Evolutionary conservation across 345 rosid species (phyloP).

Genomic region (Mangifera indica): DNA sequence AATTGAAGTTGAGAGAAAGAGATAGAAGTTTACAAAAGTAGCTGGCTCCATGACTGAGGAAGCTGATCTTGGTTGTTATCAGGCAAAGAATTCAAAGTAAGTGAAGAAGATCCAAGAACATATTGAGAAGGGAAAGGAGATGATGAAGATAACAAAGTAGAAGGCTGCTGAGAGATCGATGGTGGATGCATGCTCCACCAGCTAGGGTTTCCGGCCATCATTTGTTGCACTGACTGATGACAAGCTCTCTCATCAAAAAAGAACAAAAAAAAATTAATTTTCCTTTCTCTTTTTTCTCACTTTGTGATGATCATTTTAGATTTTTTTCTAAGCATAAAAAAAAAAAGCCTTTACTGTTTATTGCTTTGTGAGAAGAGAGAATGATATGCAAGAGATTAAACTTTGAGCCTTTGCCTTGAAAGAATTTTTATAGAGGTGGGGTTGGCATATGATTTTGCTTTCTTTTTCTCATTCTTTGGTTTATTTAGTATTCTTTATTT

Average conservation of each 20-base stretch:
- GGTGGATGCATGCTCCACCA: constrained; percentile 67
- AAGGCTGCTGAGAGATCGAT: constrained; percentile 29
- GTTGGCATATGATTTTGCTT: constrained; percentile 30
- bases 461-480: constrained; percentile 23
- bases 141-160: constrained; percentile 34
- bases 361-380: constrained; percentile 44
- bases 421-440: constrained; percentile 42
- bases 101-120: constrained; percentile 46
- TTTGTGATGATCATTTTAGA: constrained; percentile 26
- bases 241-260: constrained; percentile 2
- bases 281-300: constrained; percentile 11
- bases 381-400: constrained; percentile 32
- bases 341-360: constrained; percentile 39
- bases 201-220: constrained; percentile 78
- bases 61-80: constrained; percentile 34
- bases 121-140: constrained; percentile 37
- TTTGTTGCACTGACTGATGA: constrained; percentile 30
- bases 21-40: constrained; percentile 40
- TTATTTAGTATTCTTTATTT: constrained; percentile 32
- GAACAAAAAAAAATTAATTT: background rate
- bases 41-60: constrained; percentile 66
- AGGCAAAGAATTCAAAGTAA: constrained; percentile 34
- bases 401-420: constrained; percentile 32
- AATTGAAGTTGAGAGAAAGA: background rate
- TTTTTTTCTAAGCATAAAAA: constrained; percentile 45